Evolutionary conservation across 225 moss, liverwort and hornwort genomes (phyloP).

Genomic region (Climacium dendroides): DNA sequence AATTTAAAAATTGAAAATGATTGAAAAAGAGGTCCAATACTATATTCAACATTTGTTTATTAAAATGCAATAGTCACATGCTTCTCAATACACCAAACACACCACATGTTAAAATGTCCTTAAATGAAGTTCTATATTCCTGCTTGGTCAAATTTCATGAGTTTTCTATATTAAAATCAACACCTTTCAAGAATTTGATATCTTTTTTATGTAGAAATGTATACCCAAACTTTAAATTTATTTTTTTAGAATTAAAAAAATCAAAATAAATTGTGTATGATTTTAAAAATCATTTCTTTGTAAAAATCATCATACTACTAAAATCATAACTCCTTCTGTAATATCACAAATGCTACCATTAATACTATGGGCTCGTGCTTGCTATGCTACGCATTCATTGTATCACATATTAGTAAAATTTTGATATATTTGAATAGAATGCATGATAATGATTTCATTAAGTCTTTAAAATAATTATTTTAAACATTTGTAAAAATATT

Average conservation of each 20-base stretch:
- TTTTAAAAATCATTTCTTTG: background rate
- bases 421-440: too few relatives aligned
- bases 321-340: too few relatives aligned
- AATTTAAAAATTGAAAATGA: too few relatives aligned
- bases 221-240: background rate
- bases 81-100: too few relatives aligned
- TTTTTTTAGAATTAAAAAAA: background rate
- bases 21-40: rapidly evolving
- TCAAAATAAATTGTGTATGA: background rate
- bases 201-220: rapidly evolving
- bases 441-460: too few relatives aligned
- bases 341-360: too few relatives aligned
- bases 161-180: background rate
- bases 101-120: background rate
- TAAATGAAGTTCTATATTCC: background rate
- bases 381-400: too few relatives aligned
- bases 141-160: background rate
- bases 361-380: too few relatives aligned
- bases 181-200: background rate
- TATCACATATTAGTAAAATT: too few relatives aligned
- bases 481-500: too few relatives aligned
- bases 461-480: too few relatives aligned
- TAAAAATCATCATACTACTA: too few relatives aligned
- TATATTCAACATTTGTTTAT: background rate
- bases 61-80: background rate